A percentile compares a stretch with the other conserved stretches of the same genome.
These are phyloP conservation scores for Phoma sp. DNA, from an alignment of 2,329 filamentous ascomycete species.

Conservation along the genomic window DNA sequence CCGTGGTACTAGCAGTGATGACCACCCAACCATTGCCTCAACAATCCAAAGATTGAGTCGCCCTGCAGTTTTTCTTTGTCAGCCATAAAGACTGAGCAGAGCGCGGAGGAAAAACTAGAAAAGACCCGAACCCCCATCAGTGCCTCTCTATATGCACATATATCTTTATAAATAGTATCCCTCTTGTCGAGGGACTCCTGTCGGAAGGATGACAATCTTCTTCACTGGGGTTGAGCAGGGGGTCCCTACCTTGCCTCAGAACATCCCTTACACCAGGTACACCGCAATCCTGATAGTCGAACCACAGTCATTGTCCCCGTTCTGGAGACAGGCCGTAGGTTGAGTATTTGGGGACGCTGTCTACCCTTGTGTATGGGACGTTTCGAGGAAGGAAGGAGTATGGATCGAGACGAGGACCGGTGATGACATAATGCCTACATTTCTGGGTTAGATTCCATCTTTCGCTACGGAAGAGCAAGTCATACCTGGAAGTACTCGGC, in stretches of 20 bases:
- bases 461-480: conserved; percentile 20
- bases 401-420: conserved; percentile 20
- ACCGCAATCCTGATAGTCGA: conserved; percentile 21
- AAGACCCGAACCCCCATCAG: conserved; percentile 19
- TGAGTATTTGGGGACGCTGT: conserved; percentile 19
- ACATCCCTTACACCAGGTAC: conserved; percentile 22
- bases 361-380: conserved; percentile 18
- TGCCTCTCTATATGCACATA: conserved; percentile 21
- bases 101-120: conserved; percentile 20
- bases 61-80: conserved; percentile 22
- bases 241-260: conserved; percentile 22
- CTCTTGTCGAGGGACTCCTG: conserved; percentile 20
- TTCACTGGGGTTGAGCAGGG: conserved; percentile 18
- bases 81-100: conserved; percentile 20
- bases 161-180: conserved; percentile 20
- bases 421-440: conserved; percentile 23
- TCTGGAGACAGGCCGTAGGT: conserved; percentile 22
- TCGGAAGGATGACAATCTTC: conserved; percentile 21
- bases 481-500: conserved; percentile 17
- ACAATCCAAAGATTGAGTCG: conserved; percentile 21
- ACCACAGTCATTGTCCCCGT: conserved; percentile 22
- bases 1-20: conserved; percentile 19
- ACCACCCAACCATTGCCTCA: conserved; percentile 18
- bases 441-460: conserved; percentile 19
- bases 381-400: conserved; percentile 17